Base-by-base conservation (phyloP, 495 filamentous ascomycete genomes). In the Xylaria scruposa region DNA sequence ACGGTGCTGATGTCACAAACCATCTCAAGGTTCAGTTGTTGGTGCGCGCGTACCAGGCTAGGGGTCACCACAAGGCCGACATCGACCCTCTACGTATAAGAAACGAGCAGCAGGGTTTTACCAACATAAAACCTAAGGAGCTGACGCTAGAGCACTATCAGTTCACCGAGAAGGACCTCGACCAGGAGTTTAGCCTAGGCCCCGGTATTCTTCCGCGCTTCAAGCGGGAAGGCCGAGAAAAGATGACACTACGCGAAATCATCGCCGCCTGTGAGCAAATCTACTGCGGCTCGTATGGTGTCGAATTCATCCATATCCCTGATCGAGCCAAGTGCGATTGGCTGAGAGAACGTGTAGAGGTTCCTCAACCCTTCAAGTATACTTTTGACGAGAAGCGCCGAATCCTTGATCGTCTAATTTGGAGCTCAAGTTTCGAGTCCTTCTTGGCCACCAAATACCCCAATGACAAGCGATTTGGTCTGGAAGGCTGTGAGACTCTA, bases 281-380 rank as follows among this genome's bases (percentile, higher is more conserved):
- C 76, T 99, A 99, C 88, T 97, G 95, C 81, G 94, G 97, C 72
- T 92, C 94, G 21, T 98, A 97, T 81, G 96, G 96, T 79, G 89
- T 97, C 68, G 96, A 99, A 81, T 98, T 97, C 81, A 98, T 99
- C 78, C 96, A 99, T 83, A 99, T 99, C 71, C 95, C 96, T 56
- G 96, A 98, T 82, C 88, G 97, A 74, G 93, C 95, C 80, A 95
- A 97, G 80, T 99, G 96, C 84, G 96, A 99, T 83, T 99, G 96
- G 96, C 89, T 99, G 69, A 89, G 96, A 72, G 91, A 97, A 81
- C 94, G 95, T 67, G 87, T 97, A 78, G 97, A 99, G 85, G 90
- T 99, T 63, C 95, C 95, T 70, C 88, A 91, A 74, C 94, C 97
- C 12, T 98, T 97, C 87, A 93, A 93, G 82, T 98, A 99, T 86